Evolutionary conservation across 2,329 filamentous ascomycete genomes (phyloP).

Genomic region (Fusarium hainanense): DNA sequence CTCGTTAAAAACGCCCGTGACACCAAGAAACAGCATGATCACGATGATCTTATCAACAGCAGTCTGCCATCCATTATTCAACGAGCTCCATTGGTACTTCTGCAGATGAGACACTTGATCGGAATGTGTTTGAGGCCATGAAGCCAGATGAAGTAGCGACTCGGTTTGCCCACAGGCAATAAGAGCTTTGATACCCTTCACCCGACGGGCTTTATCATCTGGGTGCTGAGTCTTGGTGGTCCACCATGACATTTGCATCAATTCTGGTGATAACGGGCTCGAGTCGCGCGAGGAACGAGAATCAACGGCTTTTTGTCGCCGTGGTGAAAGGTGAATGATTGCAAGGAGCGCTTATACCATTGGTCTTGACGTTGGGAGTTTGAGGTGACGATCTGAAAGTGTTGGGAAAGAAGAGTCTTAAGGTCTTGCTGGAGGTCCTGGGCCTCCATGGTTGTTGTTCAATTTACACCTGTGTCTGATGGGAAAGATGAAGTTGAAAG

Average conservation of each 20-base stretch:
- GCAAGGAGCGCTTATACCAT: conserved; percentile 18
- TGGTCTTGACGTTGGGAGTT: conserved; percentile 20
- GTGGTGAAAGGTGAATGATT: not conserved
- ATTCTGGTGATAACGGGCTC: not conserved
- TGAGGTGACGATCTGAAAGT: conserved; percentile 5
- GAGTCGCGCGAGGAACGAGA: not conserved
- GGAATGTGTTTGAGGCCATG: not conserved
- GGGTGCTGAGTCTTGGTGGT: not conserved
- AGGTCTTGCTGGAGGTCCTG: rapidly evolving
- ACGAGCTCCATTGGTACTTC: not conserved
- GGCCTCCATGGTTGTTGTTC: rapidly evolving
- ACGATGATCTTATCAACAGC: not conserved
- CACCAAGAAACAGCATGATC: not conserved
- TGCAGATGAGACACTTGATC: not conserved
- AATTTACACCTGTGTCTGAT: too few species aligned
- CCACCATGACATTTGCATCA: conserved; percentile 17
- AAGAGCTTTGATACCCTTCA: not conserved
- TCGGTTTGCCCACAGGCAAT: not conserved
- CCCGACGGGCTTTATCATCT: not conserved
- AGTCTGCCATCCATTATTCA: not conserved
- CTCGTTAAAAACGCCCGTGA: not conserved
- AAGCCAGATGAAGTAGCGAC: not conserved
- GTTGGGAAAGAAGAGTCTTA: not conserved
- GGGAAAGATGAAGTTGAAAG: too few species aligned
- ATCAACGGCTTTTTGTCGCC: not conserved